These are phyloP conservation scores for Boletus pseudo-olivaceus DNA, from an alignment of 768 basidiomycete genomes.

Conservation along the genomic window DNA sequence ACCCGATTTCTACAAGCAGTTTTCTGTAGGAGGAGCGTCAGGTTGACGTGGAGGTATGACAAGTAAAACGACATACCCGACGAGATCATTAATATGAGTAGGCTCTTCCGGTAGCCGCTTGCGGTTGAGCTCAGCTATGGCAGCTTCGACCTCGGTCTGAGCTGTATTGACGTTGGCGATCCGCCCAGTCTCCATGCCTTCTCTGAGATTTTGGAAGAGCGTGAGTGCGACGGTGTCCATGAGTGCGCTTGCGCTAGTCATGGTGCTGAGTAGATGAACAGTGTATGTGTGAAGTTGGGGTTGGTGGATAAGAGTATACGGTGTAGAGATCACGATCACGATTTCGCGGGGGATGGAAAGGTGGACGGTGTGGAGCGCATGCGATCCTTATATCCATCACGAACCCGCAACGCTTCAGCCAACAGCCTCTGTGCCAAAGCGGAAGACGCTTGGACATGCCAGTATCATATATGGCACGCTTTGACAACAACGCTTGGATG, in stretches of 20 bases:
- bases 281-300: neutral
- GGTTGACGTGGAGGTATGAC: neutral
- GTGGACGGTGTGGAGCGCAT: constrained; percentile 2
- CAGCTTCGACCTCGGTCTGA: constrained; percentile 9
- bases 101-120: neutral
- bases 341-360: neutral
- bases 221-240: constrained; percentile 1
- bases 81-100: neutral
- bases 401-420: constrained; percentile 1
- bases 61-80: constrained; percentile 1
- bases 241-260: constrained; percentile 1
- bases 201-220: constrained; percentile 10
- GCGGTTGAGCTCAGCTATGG: constrained; percentile 7
- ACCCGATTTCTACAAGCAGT: constrained; percentile 7
- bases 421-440: constrained; percentile 16
- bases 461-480: neutral
- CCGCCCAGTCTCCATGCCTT: constrained; percentile 10
- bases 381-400: constrained; percentile 10
- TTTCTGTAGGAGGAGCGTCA: constrained; percentile 6
- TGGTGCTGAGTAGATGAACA: neutral
- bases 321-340: neutral
- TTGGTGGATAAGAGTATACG: neutral
- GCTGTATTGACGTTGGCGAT: constrained; percentile 2
- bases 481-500: constrained; percentile 8
- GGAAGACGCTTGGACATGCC: constrained; percentile 12